phyloP scores from a whole-genome alignment of 768 basidiomycete genomes.

The Lactarius sp. region DNA sequence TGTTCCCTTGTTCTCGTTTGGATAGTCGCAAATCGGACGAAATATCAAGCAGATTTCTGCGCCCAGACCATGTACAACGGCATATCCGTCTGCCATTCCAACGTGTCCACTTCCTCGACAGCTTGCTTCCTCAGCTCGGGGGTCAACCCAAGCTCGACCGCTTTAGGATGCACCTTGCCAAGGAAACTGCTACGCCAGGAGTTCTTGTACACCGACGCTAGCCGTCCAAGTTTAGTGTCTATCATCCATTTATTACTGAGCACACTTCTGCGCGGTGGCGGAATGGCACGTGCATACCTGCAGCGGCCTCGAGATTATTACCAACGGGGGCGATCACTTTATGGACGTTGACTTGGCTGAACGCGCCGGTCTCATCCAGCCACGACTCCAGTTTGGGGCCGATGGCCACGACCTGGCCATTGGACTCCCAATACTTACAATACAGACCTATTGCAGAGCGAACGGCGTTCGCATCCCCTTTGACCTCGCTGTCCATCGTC shows the following conservation, averaged over 20 bases:
- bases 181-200: conserved; percentile 3
- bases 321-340: background rate
- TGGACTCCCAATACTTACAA: conserved; percentile 12
- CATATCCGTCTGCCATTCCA: conserved; percentile 4
- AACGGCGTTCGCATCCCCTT: conserved; percentile 2
- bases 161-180: background rate
- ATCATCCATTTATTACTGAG: background rate
- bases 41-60: conserved; percentile 3
- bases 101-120: background rate
- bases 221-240: background rate
- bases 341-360: conserved; percentile 17
- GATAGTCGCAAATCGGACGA: no score
- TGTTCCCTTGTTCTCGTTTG: no score
- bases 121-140: conserved; percentile 6
- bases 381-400: background rate
- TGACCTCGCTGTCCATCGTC: background rate
- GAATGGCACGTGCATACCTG: background rate
- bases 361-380: conserved; percentile 3
- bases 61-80: conserved; percentile 11
- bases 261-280: background rate
- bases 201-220: background rate
- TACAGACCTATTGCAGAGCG: background rate
- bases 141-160: conserved; percentile 3
- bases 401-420: background rate
- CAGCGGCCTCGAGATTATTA: background rate